A percentile compares a stretch with the other conserved stretches of the same genome.
Conservation (phyloP, 2,329 filamentous ascomycete species). For the Coleophoma eucalyptorum region DNA sequence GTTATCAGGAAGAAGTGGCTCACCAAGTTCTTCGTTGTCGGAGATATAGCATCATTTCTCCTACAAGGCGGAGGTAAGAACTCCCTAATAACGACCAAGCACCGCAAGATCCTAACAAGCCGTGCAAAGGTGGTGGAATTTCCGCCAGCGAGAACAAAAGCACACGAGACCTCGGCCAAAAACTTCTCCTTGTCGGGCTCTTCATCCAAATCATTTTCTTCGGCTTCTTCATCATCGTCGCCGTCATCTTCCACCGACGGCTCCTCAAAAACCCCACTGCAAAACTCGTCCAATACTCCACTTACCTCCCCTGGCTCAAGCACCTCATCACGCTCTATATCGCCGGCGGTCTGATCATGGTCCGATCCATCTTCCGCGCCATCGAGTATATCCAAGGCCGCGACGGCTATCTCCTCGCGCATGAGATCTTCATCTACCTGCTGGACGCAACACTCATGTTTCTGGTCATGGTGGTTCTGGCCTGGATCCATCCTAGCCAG, state of each 20-base stretch:
- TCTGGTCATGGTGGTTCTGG: slow-evolving; percentile 30
- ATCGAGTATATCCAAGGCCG: slow-evolving; percentile 41
- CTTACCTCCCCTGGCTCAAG: slow-evolving; percentile 10
- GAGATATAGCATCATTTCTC: slow-evolving; percentile 40
- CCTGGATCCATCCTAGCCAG: slow-evolving; percentile 27
- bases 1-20: slow-evolving; percentile 30
- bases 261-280: neutral
- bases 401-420: slow-evolving; percentile 34
- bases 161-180: slow-evolving; percentile 29
- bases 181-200: slow-evolving; percentile 42
- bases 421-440: slow-evolving; percentile 35
- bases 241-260: slow-evolving; percentile 5
- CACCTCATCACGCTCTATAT: slow-evolving; percentile 35
- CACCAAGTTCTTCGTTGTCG: slow-evolving; percentile 40
- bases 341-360: slow-evolving; percentile 37
- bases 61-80: slow-evolving; percentile 32
- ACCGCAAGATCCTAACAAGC: too few species aligned
- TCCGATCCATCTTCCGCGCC: slow-evolving; percentile 42
- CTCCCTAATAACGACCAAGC: too few species aligned
- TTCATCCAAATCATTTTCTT: slow-evolving; percentile 45
- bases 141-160: slow-evolving; percentile 11
- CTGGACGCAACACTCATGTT: slow-evolving; percentile 41
- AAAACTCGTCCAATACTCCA: neutral
- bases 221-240: slow-evolving; percentile 36
- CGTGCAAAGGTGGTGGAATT: slow-evolving; percentile 20